A percentile compares a stretch with the other conserved stretches of the same genome.
Conservation (phyloP, 2,329 filamentous ascomycete species). For the Aspergillaceae sp. region DNA sequence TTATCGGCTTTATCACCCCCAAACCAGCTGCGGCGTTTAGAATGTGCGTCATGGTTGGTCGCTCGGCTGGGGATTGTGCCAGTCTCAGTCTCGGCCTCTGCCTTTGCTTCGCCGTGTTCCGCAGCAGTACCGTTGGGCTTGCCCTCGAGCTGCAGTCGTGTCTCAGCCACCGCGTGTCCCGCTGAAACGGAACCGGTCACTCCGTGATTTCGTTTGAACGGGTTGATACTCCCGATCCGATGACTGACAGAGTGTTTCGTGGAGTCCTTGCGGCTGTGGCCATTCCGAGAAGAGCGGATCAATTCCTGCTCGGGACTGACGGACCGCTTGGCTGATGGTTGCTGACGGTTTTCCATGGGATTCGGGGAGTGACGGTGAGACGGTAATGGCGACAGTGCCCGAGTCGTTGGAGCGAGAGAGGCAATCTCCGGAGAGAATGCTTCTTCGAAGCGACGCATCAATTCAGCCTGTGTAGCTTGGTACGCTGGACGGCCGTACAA, state of each 20-base stretch:
- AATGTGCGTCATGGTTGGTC: conserved; percentile 26
- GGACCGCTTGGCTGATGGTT: conserved; percentile 18
- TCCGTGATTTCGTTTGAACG: conserved; percentile 34
- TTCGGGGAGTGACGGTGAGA: conserved; percentile 29
- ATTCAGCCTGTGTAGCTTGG: conserved; percentile 36
- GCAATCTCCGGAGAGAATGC: conserved; percentile 55
- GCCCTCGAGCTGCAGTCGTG: conserved; percentile 13
- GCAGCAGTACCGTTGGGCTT: conserved; percentile 5
- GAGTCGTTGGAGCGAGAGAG: conserved; percentile 45
- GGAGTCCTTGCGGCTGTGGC: conserved; percentile 24
- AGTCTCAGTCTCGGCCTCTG: conserved; percentile 25
- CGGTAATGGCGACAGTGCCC: conserved; percentile 33
- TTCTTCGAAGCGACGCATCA: conserved; percentile 31
- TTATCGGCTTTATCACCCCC: conserved; percentile 26
- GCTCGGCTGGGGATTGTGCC: conserved; percentile 30
- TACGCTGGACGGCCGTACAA: conserved; percentile 56
- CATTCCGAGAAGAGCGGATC: conserved; percentile 23
- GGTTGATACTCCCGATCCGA: conserved; percentile 36
- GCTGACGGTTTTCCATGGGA: conserved; percentile 18
- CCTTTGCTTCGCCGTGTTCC: conserved; percentile 10
- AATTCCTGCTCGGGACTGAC: conserved; percentile 30
- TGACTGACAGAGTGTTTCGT: conserved; percentile 32
- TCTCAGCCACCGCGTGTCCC: conserved; percentile 17
- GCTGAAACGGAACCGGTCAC: conserved; percentile 29
- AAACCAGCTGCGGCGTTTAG: conserved; percentile 35